These are phyloP conservation scores for Allium sativum DNA, from an alignment of 106 monocot species.

Conservation along the genomic window DNA sequence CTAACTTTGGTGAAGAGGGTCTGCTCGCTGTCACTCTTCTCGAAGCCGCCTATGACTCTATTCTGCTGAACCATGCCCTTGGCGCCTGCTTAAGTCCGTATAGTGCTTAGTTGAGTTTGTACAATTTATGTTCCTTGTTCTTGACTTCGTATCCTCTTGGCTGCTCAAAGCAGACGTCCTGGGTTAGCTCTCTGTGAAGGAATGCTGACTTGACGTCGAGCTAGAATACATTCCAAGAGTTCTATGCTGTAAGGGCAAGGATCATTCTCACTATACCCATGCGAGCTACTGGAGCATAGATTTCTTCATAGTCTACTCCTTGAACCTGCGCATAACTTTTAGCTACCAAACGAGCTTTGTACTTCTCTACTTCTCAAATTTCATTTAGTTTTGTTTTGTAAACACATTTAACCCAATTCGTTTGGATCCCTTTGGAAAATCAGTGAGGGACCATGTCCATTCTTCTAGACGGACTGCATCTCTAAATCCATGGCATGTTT, in stretches of 20 bases:
- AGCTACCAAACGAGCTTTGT: too few relatives aligned
- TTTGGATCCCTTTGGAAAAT: background rate
- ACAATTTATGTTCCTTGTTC: background rate
- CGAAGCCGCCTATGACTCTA: background rate
- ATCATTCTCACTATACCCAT: too few relatives aligned
- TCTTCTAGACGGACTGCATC: background rate
- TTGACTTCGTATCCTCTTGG: background rate
- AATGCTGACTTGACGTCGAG: too few relatives aligned
- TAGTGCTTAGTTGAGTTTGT: background rate
- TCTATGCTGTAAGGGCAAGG: background rate
- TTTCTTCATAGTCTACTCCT: too few relatives aligned
- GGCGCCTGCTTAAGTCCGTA: background rate
- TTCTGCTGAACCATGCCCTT: too few relatives aligned
- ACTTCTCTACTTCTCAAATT: background rate
- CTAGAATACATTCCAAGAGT: background rate
- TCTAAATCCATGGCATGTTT: too few relatives aligned
- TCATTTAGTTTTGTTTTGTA: background rate
- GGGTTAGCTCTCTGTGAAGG: background rate
- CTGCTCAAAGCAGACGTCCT: background rate
- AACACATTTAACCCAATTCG: background rate
- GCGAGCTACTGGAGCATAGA: constrained; percentile 1
- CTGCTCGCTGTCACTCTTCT: background rate
- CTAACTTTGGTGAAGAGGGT: too few relatives aligned
- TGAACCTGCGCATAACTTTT: too few relatives aligned
- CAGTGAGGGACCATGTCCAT: background rate